Percentiles rank a stretch among this genome's conserved stretches.
Conservation (phyloP, 2,329 filamentous ascomycete species). For the Daldinia eschscholtzii region DNA sequence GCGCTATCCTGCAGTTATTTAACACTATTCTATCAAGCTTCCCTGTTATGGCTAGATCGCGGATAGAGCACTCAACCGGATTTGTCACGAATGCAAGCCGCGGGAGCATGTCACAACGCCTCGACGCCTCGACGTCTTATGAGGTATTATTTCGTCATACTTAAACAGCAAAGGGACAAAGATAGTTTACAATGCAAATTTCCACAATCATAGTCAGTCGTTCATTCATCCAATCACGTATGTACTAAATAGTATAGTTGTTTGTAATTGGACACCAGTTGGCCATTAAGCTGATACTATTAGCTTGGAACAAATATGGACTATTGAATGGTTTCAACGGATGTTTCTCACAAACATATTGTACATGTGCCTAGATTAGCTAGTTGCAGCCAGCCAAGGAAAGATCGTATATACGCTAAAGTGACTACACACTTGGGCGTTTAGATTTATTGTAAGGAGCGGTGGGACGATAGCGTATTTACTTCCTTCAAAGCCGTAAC, state of each 20-base stretch:
- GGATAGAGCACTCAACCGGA: neutral
- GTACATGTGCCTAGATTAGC: neutral
- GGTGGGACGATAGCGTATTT: neutral
- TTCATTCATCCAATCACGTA: neutral
- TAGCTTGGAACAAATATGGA: neutral
- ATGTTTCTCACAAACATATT: neutral
- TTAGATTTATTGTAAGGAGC: neutral
- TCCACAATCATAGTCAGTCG: too few species aligned
- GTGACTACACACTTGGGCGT: too few species aligned
- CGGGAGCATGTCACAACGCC: neutral
- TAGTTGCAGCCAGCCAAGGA: neutral
- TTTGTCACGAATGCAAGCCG: neutral
- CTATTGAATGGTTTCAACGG: neutral
- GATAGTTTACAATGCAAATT: neutral
- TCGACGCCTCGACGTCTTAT: neutral
- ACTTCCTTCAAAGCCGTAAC: neutral
- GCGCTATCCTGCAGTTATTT: neutral
- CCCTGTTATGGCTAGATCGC: neutral
- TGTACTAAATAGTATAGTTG: neutral
- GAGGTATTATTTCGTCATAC: neutral
- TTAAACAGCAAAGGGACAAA: neutral
- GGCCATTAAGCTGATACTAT: neutral
- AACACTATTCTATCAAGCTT: neutral
- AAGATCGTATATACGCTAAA: neutral
- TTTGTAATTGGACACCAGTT: neutral